phyloP scores from a whole-genome alignment of 2,329 filamentous ascomycete genomes.

The Dactylellina drechsleri region DNA sequence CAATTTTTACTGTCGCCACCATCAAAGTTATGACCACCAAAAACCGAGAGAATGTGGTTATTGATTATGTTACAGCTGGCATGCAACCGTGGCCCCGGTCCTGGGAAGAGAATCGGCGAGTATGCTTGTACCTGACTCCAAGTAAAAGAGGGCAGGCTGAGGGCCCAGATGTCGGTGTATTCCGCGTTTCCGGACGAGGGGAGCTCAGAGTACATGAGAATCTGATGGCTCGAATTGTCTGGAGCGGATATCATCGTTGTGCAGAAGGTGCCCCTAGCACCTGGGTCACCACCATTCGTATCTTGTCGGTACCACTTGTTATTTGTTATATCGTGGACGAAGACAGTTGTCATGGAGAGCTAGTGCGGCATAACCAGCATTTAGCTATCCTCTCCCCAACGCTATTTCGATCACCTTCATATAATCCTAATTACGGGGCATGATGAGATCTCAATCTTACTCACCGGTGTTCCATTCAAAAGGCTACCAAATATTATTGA shows the following conservation, averaged over 20 bases:
- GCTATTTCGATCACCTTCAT: no score
- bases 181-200: constrained; percentile 7
- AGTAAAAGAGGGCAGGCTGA: constrained; percentile 39
- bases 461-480: constrained; percentile 38
- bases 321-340: constrained; percentile 35
- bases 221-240: constrained; percentile 43
- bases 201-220: constrained; percentile 29
- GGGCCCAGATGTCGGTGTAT: constrained; percentile 35
- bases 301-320: constrained; percentile 43
- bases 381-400: not conserved
- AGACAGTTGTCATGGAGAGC: constrained; percentile 37
- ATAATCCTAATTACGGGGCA: not conserved
- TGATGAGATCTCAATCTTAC: not conserved
- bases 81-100: constrained; percentile 28
- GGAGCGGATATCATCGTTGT: constrained; percentile 34
- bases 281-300: constrained; percentile 32
- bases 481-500: constrained; percentile 39
- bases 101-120: constrained; percentile 24
- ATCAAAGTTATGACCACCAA: constrained; percentile 31
- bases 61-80: constrained; percentile 35
- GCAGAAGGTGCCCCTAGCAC: constrained; percentile 20
- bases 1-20: constrained; percentile 37
- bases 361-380: not conserved
- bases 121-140: constrained; percentile 35
- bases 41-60: constrained; percentile 30